Conservation (phyloP, 176 grass and related monocot genomes). For the Carex cristatella region DNA sequence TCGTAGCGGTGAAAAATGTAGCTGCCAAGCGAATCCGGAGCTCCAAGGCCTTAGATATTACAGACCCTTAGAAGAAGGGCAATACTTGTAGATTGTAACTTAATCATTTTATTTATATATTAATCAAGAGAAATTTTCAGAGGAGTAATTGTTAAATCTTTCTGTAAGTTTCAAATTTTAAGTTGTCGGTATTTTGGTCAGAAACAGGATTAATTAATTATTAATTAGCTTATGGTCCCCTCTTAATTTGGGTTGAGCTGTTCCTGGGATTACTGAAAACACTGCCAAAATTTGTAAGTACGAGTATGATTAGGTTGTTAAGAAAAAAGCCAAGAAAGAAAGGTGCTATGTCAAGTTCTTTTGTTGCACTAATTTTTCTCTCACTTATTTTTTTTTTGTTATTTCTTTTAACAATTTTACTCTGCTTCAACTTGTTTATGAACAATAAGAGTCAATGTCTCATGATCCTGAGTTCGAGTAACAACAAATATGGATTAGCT, state of each 20-base stretch:
- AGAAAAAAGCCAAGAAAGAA: background rate
- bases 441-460: too few relatives aligned
- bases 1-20: constrained; percentile 41
- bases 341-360: constrained; percentile 17
- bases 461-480: too few relatives aligned
- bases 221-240: constrained; percentile 19
- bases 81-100: constrained; percentile 48
- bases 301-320: constrained; percentile 9
- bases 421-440: too few relatives aligned
- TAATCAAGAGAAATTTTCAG: constrained; percentile 30
- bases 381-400: background rate
- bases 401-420: background rate
- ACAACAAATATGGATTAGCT: too few relatives aligned
- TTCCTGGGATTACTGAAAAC: background rate
- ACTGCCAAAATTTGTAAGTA: background rate
- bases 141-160: background rate
- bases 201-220: constrained; percentile 6
- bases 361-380: background rate
- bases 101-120: background rate
- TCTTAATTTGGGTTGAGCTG: constrained; percentile 4
- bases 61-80: constrained; percentile 58
- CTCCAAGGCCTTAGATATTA: constrained; percentile 39
- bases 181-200: background rate
- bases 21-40: constrained; percentile 37
- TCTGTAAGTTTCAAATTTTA: background rate